Conservation (phyloP, 2,329 filamentous ascomycete genomes). For the Leptographium lundbergii region DNA sequence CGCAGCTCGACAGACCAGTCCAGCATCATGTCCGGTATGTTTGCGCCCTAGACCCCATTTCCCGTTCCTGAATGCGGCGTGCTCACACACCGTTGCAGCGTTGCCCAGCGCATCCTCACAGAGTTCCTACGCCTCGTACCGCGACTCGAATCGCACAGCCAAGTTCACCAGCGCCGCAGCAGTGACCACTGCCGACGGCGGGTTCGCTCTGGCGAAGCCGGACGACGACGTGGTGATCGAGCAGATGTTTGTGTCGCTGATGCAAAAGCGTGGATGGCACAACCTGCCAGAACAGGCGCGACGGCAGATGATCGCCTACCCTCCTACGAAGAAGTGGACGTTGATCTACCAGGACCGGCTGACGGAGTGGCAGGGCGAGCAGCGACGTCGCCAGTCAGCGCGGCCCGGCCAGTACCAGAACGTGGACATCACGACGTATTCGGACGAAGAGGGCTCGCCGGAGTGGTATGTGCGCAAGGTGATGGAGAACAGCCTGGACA, state of each 20-base stretch:
- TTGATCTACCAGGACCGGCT: conserved; percentile 89
- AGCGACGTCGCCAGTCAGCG: conserved; percentile 69
- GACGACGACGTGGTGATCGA: conserved; percentile 75
- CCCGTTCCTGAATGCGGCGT: not conserved
- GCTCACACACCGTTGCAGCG: conserved; percentile 20
- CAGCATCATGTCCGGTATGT: conserved; percentile 43
- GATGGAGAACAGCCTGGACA: conserved; percentile 87
- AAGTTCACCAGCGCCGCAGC: conserved; percentile 32
- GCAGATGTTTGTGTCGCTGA: conserved; percentile 80
- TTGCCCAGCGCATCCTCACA: conserved; percentile 44
- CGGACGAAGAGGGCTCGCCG: conserved; percentile 88
- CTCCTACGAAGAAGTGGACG: conserved; percentile 93
- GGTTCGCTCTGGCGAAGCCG: conserved; percentile 55
- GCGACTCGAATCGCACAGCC: conserved; percentile 45
- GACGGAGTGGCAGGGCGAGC: conserved; percentile 86
- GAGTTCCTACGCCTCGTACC: conserved; percentile 37
- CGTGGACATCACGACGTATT: conserved; percentile 59
- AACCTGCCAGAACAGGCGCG: conserved; percentile 89
- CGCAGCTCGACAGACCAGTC: conserved; percentile 42
- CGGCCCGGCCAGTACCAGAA: conserved; percentile 59
- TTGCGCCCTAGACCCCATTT: not conserved
- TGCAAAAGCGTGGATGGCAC: conserved; percentile 97
- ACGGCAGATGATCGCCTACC: conserved; percentile 92
- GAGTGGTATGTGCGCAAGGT: conserved; percentile 98
- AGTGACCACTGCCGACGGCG: conserved; percentile 23